These are phyloP conservation scores for Botrytis galanthina DNA, from an alignment of 2,329 filamentous ascomycete genomes.

Conservation along the genomic window DNA sequence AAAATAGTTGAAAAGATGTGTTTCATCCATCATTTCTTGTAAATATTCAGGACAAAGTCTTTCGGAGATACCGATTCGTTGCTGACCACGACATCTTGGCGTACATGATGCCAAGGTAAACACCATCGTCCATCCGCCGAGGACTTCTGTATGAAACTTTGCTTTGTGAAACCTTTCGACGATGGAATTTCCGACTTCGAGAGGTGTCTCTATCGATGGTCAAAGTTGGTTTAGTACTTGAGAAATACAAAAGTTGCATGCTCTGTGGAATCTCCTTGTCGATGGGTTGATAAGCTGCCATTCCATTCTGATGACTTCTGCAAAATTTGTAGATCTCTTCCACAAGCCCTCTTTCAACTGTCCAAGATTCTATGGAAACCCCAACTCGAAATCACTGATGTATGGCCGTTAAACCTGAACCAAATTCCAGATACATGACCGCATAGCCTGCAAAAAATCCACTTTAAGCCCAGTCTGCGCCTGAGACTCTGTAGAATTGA, in stretches of 20 bases:
- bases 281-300: not conserved
- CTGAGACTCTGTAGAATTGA: not conserved
- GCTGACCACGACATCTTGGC: not conserved
- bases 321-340: not conserved
- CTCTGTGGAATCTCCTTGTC: accelerated
- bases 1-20: not conserved
- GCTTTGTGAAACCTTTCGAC: not conserved
- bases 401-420: not conserved
- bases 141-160: not conserved
- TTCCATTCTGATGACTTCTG: not conserved
- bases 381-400: not conserved
- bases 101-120: not conserved
- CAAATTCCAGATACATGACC: too few relatives aligned
- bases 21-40: too few relatives aligned
- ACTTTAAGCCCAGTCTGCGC: not conserved
- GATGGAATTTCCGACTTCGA: not conserved
- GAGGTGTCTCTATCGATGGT: not conserved
- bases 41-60: not conserved
- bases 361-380: not conserved
- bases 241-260: not conserved
- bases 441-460: too few relatives aligned
- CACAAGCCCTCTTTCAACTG: not conserved
- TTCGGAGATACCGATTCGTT: not conserved
- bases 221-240: not conserved
- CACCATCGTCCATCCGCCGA: not conserved